Percentiles rank a stretch among this genome's conserved stretches.
phyloP scores from a whole-genome alignment of 345 rosid genomes.

The Ricinus communis region DNA sequence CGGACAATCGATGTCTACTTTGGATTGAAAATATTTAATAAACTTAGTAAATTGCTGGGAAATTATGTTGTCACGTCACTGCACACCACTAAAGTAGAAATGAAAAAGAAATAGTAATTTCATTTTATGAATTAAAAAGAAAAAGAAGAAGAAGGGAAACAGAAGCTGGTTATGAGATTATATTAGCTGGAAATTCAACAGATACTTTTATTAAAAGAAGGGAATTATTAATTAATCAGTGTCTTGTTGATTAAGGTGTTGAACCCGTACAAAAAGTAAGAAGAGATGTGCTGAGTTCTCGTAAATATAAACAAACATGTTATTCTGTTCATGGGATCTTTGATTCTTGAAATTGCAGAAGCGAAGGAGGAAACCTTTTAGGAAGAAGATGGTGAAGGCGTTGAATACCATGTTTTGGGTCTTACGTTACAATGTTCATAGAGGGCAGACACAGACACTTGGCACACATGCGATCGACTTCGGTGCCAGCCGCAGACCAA shows the following conservation, averaged over 20 bases:
- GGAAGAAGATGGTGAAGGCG: background rate
- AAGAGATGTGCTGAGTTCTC: background rate
- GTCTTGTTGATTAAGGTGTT: too few relatives aligned
- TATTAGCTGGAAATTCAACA: too few relatives aligned
- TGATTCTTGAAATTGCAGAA: slow-evolving; percentile 3
- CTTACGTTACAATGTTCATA: background rate
- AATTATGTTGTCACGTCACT: too few relatives aligned
- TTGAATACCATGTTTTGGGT: slow-evolving; percentile 10
- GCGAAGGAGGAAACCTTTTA: background rate
- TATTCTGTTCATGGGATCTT: background rate
- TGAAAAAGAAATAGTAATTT: too few relatives aligned
- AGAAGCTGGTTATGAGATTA: too few relatives aligned
- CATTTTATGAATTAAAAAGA: too few relatives aligned
- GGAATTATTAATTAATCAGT: too few relatives aligned
- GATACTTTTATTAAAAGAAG: background rate
- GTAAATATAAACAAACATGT: background rate
- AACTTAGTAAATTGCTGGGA: too few relatives aligned
- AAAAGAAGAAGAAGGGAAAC: too few relatives aligned
- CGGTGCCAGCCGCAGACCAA: background rate
- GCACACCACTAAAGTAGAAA: too few relatives aligned
- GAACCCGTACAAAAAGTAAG: background rate
- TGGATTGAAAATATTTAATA: too few relatives aligned
- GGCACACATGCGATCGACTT: slow-evolving; percentile 17
- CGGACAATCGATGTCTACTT: too few relatives aligned
- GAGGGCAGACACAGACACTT: slow-evolving; percentile 2